Conservation (phyloP, 192 early-diverging fungal genomes). For the Geosiphon pyriformis region DNA sequence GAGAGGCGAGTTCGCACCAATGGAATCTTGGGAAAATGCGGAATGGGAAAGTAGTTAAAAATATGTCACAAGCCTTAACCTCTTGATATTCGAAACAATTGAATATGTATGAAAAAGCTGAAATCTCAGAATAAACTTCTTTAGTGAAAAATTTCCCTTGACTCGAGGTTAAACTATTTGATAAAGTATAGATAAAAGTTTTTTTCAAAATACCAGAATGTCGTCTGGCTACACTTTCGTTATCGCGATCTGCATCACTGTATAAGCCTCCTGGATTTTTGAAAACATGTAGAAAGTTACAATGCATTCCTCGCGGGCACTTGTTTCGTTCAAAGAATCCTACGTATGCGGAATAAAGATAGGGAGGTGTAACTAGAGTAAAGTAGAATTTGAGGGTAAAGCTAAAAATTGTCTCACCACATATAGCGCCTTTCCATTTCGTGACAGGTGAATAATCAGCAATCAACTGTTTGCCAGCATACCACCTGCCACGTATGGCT, state of each 20-base stretch:
- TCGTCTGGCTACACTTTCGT: constrained; percentile 15
- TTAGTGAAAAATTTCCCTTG: too few species aligned
- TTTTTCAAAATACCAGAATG: too few species aligned
- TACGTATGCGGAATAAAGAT: neutral
- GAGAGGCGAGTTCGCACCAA: too few species aligned
- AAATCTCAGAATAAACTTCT: too few species aligned
- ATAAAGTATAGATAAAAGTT: too few species aligned
- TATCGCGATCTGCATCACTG: constrained; percentile 34
- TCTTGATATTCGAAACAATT: too few species aligned
- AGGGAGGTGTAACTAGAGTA: neutral
- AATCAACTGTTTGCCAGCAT: constrained; percentile 33
- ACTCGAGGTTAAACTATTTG: too few species aligned
- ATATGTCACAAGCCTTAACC: too few species aligned
- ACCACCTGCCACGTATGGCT: constrained; percentile 36
- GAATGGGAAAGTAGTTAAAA: too few species aligned
- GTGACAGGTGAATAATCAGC: constrained; percentile 36
- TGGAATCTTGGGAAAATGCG: too few species aligned
- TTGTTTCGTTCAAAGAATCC: constrained; percentile 17
- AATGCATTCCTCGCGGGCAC: constrained; percentile 37
- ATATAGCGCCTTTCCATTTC: constrained; percentile 43
- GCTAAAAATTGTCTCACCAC: constrained; percentile 37
- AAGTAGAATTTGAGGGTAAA: neutral
- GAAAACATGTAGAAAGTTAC: constrained; percentile 41
- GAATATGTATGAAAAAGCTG: too few species aligned
- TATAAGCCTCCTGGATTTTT: constrained; percentile 36